These are phyloP conservation scores for Penicillium desertorum DNA, from an alignment of 495 filamentous ascomycete species.

Conservation along the genomic window DNA sequence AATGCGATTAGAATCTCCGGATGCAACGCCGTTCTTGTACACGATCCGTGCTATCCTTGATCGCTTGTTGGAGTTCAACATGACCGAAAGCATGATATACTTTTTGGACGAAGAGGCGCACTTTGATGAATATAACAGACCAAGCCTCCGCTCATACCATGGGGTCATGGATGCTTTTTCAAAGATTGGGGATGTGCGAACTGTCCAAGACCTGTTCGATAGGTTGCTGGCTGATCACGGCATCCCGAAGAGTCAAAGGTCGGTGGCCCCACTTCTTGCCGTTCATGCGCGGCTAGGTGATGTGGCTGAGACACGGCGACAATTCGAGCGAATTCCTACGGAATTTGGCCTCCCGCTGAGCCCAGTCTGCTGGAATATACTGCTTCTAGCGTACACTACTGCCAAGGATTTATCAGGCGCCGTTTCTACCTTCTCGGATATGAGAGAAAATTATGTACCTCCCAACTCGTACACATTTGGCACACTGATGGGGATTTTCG, in stretches of 20 bases:
- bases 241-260: constrained; percentile 32
- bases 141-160: constrained; percentile 34
- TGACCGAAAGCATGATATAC: constrained; percentile 36
- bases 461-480: constrained; percentile 65
- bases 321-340: constrained; percentile 58
- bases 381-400: constrained; percentile 69
- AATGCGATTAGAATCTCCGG: constrained; percentile 34
- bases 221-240: constrained; percentile 38
- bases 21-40: constrained; percentile 17
- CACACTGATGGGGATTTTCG: constrained; percentile 69
- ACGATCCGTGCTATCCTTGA: constrained; percentile 28
- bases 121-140: constrained; percentile 23
- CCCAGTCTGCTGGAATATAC: constrained; percentile 66
- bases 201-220: constrained; percentile 34
- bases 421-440: constrained; percentile 55
- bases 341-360: constrained; percentile 56
- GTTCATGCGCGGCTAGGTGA: constrained; percentile 67
- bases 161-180: constrained; percentile 33
- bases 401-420: constrained; percentile 64
- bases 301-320: constrained; percentile 50
- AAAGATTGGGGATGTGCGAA: constrained; percentile 31
- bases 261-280: constrained; percentile 55
- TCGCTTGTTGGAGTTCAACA: constrained; percentile 27
- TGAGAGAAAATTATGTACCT: constrained; percentile 44
- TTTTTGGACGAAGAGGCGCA: constrained; percentile 55